Base-by-base conservation (phyloP, 345 rosid species). In the Rubroshorea leprosula region DNA sequence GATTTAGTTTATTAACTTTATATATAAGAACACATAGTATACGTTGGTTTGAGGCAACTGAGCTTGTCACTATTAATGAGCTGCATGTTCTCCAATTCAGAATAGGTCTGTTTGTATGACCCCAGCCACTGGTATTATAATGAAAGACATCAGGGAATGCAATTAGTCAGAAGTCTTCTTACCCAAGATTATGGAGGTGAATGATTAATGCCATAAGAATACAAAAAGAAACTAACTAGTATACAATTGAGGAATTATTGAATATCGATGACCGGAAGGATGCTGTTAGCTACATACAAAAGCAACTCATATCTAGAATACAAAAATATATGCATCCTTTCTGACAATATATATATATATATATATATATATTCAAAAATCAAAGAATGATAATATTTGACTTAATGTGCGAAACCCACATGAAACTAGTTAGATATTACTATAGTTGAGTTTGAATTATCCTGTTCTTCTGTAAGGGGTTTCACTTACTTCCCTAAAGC, bases 401-500 rank as follows among this genome's bases (percentile, higher is more conserved):
- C 43, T 23, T 35, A 35, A 35, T 3, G 11, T 35, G 12, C 3
- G 9, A 35, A 35, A 35, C 63, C 15, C 26, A 4, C 55, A 8
- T 14, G 31, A 38, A 53, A 5, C 20, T 39, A 31, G 21, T 58
- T 41, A 15, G 54, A 24, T 15, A 48, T 9, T 8, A 8, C 35
- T 23, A 27, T 12, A 2, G 80, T 72, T 20, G 77, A 58, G 62
- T 80, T 82, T 14, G 79, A 58, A 61, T 51, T 69, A 14, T 67
- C 72, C 9, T 4, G 41, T 13, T 71, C 74, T 49, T 83, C 97
- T 0, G 87, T 84, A 0, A 74, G 87, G 15, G 92, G 97, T 61
- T 90, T 90, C 39, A 87, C 79, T 56, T 78, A 87, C 73, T 80
- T 94, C 6, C 97, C 99, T 49, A 90, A 67, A 6, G 72, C 84